Base-by-base conservation (phyloP, 1,139 yeast species). In the Kurtzmaniella quercitrusa region DNA sequence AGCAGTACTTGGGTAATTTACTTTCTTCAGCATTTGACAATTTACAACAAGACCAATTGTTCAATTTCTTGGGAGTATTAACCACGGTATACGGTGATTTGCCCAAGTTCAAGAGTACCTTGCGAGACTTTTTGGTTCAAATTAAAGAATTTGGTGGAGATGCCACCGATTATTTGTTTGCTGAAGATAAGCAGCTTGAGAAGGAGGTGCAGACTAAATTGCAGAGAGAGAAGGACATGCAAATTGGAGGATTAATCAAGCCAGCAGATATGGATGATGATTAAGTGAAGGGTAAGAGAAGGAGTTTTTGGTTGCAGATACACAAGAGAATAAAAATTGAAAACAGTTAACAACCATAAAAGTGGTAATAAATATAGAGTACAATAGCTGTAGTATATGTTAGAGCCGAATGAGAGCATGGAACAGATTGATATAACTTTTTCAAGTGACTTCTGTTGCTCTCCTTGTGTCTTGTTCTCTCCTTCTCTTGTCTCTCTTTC, bases 61-160 rank as follows among this genome's bases (percentile, higher is more conserved):
- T 83, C 41, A 83, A 79, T 52, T 94, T 94, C 68, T 76, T 93
- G 50, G 79, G 78, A 53, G 96, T 90, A 11, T 73, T 93, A 59
- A 79, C 87, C 37, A 66, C 79, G 15, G 82, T 83, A 47, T 89
- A 89, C 61, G 81, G 77, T 49, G 95, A 89, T 56, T 82, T 84
- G 50, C 63, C 68, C 51, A 85, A 82, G 62, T 93, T 94, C 72
- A 83, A 83, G 66, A 89, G 89, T 44, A 84, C 87, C 2, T 74
- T 94, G 56, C 84, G 98, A 66, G 99, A 94, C 67, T 94, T 94
- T 79, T 77, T 94, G 63, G 95, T 94, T 40, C 98, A 93, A 71
- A 87, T 93, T 62, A 90, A 90, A 67, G 96, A 93, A 66, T 82
- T 79, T 60, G 98, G 98, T 49, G 98, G 98, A 41, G 96, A 89